Evolutionary conservation across 1,284 basidiomycete genomes (phyloP), one percentile per base, ranked within the genome.

Genomic region (Xerocomus nothofagi): DNA sequence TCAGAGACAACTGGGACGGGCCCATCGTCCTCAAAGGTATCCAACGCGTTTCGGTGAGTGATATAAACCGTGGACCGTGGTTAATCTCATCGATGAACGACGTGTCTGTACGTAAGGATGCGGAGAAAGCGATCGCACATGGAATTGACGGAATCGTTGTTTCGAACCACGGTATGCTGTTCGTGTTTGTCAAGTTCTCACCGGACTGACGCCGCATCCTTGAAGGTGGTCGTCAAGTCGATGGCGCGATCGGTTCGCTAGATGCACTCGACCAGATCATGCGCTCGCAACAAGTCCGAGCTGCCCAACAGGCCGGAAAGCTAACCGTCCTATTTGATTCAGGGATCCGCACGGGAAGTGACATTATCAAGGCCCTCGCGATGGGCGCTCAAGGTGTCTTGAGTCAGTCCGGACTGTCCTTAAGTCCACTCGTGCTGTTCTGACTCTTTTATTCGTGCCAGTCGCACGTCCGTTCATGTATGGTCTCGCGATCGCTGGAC

Each of bases 291-390:
- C 79, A 77, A 54, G 73, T 91, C 52, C 72, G 72, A 39, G 73
- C 70, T 0, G 84, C 85, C 0, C 85, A 88, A 59, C 58, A 70
- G 23, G 68, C 75, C 1, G 82, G 81, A 7, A 79, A 79, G 43
- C 71, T 92, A 42, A 86, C 85, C 1, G 71, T 93, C 14, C 71
- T 93, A 2, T 92, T 92, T 62, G 90, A 93, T 62, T 91, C 87
- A 4, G 88, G 89, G 3, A 81, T 92, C 49, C 79, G 90, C 36
- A 86, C 81, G 0, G 89, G 87, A 12, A 78, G 81, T 45, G 89
- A 92, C 57, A 79, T 90, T 33, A 76, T 91, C 68, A 91, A 91
- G 69, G 88, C 88, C 0, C 63, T 88, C 21, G 83, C 85, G 3
- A 70, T 88, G 0, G 84, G 85, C 39, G 85, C 86, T 12, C 80